Conservation (phyloP, 768 basidiomycete genomes). For the Rhodotorula taiwanensis region DNA sequence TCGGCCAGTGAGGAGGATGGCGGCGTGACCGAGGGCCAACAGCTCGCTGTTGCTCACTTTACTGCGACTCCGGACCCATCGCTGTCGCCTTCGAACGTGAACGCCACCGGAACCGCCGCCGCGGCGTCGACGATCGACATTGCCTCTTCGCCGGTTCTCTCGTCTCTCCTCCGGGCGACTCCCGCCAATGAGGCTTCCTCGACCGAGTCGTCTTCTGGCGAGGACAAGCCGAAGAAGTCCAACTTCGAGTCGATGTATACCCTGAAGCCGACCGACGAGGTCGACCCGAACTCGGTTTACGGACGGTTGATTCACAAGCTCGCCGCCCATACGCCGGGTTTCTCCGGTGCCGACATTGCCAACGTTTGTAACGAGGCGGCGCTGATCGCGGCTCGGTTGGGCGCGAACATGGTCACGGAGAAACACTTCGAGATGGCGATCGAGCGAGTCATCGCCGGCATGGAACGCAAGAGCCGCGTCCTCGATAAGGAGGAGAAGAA, state of each 20-base stretch:
- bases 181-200: background rate
- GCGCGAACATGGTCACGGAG: conserved; percentile 68
- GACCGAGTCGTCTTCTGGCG: background rate
- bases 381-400: conserved; percentile 80
- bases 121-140: background rate
- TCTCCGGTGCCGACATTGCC: conserved; percentile 97
- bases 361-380: conserved; percentile 99
- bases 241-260: conserved; percentile 39
- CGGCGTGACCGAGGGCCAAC: background rate
- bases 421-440: conserved; percentile 94
- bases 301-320: conserved; percentile 74
- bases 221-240: background rate
- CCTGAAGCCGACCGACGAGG: conserved; percentile 33
- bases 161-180: background rate
- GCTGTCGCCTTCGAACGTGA: background rate
- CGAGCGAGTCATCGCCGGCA: conserved; percentile 92
- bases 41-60: conserved; percentile 17
- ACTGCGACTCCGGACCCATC: background rate
- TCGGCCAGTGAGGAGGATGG: background rate
- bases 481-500: conserved; percentile 94
- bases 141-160: background rate
- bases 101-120: background rate
- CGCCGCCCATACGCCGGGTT: conserved; percentile 91
- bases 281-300: conserved; percentile 48
- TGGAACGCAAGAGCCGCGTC: conserved; percentile 91